Evolutionary conservation across 441 rosid species (phyloP), one percentile per base, ranked within the genome.

Genomic region (Populus trichocarpa): DNA sequence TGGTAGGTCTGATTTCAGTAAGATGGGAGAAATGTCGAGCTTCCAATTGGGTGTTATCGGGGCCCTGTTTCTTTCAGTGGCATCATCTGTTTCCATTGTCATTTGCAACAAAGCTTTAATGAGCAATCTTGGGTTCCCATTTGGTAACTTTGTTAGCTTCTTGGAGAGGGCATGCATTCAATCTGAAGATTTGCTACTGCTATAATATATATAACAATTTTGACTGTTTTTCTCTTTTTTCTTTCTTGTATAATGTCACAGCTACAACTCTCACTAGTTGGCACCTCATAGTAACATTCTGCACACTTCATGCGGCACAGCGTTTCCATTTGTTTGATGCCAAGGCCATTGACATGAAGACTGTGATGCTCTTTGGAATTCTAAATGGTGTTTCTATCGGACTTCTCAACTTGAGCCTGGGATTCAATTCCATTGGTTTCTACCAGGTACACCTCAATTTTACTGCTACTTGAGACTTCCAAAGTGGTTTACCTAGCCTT

Each of bases 101-200:
- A 94, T 96, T 23, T 94, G 99, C 90, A 96, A 96, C 88, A 96
- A 96, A 88, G 99, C 99, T 85, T 83, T 96, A 82, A 96, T 96
- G 98, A 90, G 97, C 87, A 91, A 94, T 80, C 97, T 96, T 28
- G 98, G 99, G 82, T 96, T 96, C 87, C 98, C 97, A 61, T 96
- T 96, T 79, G 99, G 99, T 93, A 89, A 88, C 1, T 74, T 66
- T 26, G 4, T 28, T 36, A 35, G 13, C 42, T 11, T 38, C 40
- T 2, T 16, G 2, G 57, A 46, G 57, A 10, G 66, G 66, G 65
- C 65, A 22, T n/a, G 26, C 65, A 59, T 59, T 59, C 65, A 40
- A 40, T 61, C 1, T 63, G 66, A 63, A 22, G 66, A 63, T 63
- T 4, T 63, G 14, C 57, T 14, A 4, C 20, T 46, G 57, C 6